A percentile compares a stretch with the other conserved stretches of the same genome.
These are phyloP conservation scores for Lagerstroemia speciosa DNA, from an alignment of 345 rosid genomes.

Conservation along the genomic window DNA sequence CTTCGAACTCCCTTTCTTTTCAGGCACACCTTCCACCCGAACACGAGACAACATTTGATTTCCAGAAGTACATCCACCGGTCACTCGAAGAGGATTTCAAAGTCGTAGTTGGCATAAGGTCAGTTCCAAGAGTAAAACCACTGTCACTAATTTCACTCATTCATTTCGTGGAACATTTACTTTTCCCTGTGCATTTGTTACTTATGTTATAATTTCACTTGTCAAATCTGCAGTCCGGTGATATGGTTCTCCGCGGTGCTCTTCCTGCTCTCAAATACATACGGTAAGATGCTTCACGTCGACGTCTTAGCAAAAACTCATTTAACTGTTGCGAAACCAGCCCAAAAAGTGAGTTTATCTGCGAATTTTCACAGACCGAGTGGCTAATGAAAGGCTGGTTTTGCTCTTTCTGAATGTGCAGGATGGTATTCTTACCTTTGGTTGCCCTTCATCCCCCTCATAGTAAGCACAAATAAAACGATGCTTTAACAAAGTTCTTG, in stretches of 20 bases:
- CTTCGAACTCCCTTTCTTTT: background rate
- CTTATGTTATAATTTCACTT: background rate
- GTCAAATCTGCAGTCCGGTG: conserved; percentile 46
- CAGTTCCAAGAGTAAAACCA: background rate
- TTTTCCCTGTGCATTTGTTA: background rate
- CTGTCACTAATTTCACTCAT: background rate
- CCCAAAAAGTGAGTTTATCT: background rate
- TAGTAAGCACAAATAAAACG: conserved; percentile 45
- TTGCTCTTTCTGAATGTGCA: conserved; percentile 15
- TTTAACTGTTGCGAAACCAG: background rate
- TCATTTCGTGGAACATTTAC: background rate
- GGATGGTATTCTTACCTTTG: conserved; percentile 65
- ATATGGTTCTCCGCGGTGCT: conserved; percentile 70
- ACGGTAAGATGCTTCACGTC: conserved; percentile 37
- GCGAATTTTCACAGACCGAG: background rate
- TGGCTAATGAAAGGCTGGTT: background rate
- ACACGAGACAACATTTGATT: conserved; percentile 60
- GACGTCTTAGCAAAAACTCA: background rate
- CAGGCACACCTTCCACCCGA: conserved; percentile 92
- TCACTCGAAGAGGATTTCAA: conserved; percentile 84
- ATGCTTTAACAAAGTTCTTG: background rate
- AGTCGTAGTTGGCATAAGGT: conserved; percentile 88
- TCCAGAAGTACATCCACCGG: conserved; percentile 70
- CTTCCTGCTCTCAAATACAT: conserved; percentile 61
- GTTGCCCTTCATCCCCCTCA: conserved; percentile 77